Evolutionary conservation across 352 stramenopile genomes (phyloP).

Genomic region (Thraustotheca clavata): DNA sequence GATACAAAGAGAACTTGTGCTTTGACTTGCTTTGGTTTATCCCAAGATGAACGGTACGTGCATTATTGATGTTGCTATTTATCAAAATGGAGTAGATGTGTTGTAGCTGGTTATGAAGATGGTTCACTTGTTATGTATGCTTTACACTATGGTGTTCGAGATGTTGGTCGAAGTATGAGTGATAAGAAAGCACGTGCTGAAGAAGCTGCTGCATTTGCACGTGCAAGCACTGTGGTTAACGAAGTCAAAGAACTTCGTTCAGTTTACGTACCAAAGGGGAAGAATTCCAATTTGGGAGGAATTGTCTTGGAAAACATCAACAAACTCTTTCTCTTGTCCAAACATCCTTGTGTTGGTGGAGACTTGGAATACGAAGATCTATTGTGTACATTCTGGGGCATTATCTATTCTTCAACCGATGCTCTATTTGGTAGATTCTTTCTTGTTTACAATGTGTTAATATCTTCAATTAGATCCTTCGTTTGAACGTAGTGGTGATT

Average conservation of each 20-base stretch:
- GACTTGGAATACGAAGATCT: slow-evolving; percentile 55
- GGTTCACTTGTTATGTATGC: slow-evolving; percentile 70
- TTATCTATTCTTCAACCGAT: slow-evolving; percentile 37
- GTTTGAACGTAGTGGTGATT: slow-evolving; percentile 65
- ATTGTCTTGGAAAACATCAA: slow-evolving; percentile 52
- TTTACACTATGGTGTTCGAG: slow-evolving; percentile 69
- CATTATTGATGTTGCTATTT: not conserved
- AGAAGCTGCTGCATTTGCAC: slow-evolving; percentile 66
- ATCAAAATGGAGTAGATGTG: slow-evolving; percentile 26
- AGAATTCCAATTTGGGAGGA: not conserved
- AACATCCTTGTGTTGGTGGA: slow-evolving; percentile 57
- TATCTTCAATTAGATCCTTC: slow-evolving; percentile 21
- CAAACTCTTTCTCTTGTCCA: slow-evolving; percentile 47
- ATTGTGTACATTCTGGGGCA: slow-evolving; percentile 48
- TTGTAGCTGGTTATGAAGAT: slow-evolving; percentile 74
- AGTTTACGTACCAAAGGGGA: not conserved
- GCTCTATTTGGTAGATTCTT: slow-evolving; percentile 4
- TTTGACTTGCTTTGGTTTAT: slow-evolving; percentile 62
- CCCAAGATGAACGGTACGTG: slow-evolving; percentile 54
- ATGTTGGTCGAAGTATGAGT: slow-evolving; percentile 60
- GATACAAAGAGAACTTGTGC: slow-evolving; percentile 62
- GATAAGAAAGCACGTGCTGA: slow-evolving; percentile 68
- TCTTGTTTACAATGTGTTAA: slow-evolving; percentile 8
- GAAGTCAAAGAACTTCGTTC: not conserved
- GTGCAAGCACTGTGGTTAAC: slow-evolving; percentile 26